phyloP scores from a whole-genome alignment of 345 rosid genomes.

The Rhizophora mangle region DNA sequence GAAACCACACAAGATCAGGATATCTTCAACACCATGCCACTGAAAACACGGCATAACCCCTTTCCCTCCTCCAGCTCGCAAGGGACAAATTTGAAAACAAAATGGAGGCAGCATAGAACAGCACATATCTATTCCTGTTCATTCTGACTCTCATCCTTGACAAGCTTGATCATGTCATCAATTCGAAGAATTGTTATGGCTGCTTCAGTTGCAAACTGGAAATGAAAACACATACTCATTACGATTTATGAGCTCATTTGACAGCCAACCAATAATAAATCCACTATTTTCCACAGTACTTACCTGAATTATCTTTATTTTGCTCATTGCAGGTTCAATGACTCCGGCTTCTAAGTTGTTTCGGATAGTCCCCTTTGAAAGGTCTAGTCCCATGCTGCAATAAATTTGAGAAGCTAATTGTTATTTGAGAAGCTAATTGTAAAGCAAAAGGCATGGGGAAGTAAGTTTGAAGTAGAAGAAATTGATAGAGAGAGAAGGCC shows the following conservation, averaged over 20 bases:
- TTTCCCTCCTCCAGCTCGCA: background rate
- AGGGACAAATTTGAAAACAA: background rate
- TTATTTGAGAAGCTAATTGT: background rate
- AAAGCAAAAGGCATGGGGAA: background rate
- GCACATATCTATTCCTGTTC: constrained; percentile 30
- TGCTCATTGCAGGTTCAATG: constrained; percentile 99
- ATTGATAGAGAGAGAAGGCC: no score
- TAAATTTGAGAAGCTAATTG: constrained; percentile 2
- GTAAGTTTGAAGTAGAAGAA: background rate
- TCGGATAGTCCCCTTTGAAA: constrained; percentile 69
- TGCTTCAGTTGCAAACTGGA: constrained; percentile 91
- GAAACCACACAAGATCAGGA: background rate
- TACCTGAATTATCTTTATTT: constrained; percentile 99
- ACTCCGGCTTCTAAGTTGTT: constrained; percentile 99
- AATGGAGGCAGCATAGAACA: background rate
- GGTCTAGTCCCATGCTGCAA: constrained; percentile 96
- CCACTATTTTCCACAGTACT: background rate
- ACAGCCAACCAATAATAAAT: background rate
- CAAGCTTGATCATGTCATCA: constrained; percentile 95
- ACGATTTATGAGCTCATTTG: background rate
- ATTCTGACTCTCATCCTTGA: constrained; percentile 86
- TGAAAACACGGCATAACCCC: background rate
- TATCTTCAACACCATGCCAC: no score
- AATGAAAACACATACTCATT: background rate
- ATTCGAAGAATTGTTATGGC: constrained; percentile 96